Evolutionary conservation across 2,329 filamentous ascomycete genomes (phyloP).

Genomic region (Fusarium heterosporum): DNA sequence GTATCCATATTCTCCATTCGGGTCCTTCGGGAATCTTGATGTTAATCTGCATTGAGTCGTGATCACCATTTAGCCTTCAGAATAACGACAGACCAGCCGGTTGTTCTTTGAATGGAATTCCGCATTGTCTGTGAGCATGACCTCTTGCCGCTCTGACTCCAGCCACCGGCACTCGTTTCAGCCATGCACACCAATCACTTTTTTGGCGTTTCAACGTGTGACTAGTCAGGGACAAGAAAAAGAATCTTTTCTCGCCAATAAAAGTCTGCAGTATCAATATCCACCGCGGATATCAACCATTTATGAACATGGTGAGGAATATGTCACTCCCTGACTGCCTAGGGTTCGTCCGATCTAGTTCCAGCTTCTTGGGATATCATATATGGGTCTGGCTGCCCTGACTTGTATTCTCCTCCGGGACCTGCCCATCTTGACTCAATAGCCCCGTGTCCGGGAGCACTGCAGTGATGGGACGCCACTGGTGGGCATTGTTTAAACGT

Average conservation of each 20-base stretch:
- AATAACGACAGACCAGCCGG: too few relatives aligned
- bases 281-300: background rate
- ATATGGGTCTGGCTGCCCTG: background rate
- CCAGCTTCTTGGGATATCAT: background rate
- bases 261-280: background rate
- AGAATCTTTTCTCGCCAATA: background rate
- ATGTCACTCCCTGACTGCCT: too few relatives aligned
- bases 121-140: background rate
- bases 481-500: background rate
- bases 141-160: too few relatives aligned
- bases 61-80: background rate
- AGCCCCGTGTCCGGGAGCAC: background rate
- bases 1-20: background rate
- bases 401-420: background rate
- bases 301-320: background rate
- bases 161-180: background rate
- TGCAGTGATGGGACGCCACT: too few relatives aligned
- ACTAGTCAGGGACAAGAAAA: background rate
- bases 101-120: background rate
- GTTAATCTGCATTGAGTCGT: background rate
- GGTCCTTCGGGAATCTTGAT: slow-evolving; percentile 5
- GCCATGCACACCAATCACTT: background rate
- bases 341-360: background rate
- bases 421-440: background rate
- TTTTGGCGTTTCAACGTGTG: background rate